These are phyloP conservation scores for Taxawa tesnikishii DNA, from an alignment of 2,329 filamentous ascomycete species.

Conservation along the genomic window DNA sequence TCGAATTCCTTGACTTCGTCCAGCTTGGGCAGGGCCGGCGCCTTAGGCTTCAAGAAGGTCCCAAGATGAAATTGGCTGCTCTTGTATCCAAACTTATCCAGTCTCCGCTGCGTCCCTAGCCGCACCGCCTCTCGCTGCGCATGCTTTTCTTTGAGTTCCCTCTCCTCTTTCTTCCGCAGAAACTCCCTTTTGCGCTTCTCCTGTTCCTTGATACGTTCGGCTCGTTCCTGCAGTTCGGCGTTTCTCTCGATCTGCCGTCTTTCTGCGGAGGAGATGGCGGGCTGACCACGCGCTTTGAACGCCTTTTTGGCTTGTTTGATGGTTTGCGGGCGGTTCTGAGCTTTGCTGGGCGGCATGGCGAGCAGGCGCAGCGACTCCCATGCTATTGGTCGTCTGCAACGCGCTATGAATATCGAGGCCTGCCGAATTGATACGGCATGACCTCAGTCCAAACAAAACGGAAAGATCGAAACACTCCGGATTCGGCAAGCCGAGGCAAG, in stretches of 20 bases:
- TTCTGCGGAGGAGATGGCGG: conserved; percentile 18
- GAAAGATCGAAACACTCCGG: too few relatives aligned
- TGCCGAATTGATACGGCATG: too few relatives aligned
- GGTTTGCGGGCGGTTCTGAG: conserved; percentile 14
- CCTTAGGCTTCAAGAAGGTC: conserved; percentile 17
- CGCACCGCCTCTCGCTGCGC: conserved; percentile 6
- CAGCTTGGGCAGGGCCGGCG: not conserved
- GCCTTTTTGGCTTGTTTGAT: conserved; percentile 23
- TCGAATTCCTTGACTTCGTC: too few relatives aligned
- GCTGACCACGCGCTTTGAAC: conserved; percentile 20
- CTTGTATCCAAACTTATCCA: conserved; percentile 20
- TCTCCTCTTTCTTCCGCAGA: conserved; percentile 17
- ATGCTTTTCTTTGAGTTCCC: conserved; percentile 9
- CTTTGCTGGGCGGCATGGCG: not conserved
- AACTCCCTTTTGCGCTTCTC: conserved; percentile 19
- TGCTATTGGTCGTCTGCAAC: too few relatives aligned
- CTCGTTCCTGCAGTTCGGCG: conserved; percentile 20
- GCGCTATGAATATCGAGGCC: too few relatives aligned
- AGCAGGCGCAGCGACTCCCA: not conserved
- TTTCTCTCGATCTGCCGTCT: conserved; percentile 19
- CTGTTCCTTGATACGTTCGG: conserved; percentile 18
- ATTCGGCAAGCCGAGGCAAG: too few relatives aligned
- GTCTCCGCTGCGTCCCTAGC: conserved; percentile 19
- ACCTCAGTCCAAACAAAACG: too few relatives aligned
- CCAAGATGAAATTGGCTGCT: conserved; percentile 23